phyloP scores from a whole-genome alignment of 2,329 filamentous ascomycete species.

The Cercospora sesami region DNA sequence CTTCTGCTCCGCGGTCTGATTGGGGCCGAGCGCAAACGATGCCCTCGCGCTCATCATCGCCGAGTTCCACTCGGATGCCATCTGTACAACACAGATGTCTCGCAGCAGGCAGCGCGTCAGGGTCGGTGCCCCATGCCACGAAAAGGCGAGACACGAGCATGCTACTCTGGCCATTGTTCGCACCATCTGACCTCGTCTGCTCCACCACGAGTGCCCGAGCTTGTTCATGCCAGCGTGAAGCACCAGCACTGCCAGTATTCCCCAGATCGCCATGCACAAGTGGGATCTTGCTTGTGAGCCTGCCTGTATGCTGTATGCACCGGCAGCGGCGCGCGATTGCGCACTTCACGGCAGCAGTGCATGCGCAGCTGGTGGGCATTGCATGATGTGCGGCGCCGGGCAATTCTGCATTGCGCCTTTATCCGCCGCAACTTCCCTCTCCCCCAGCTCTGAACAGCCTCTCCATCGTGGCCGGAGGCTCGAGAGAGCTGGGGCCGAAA shows the following conservation, averaged over 20 bases:
- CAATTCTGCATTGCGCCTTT: conserved; percentile 22
- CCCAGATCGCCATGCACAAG: conserved; percentile 27
- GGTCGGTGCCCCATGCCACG: conserved; percentile 22
- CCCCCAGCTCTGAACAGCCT: not conserved
- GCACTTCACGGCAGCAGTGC: conserved; percentile 26
- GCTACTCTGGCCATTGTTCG: conserved; percentile 22
- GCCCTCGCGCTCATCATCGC: conserved; percentile 18
- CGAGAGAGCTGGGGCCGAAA: not conserved
- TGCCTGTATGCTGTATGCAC: conserved; percentile 22
- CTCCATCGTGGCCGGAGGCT: not conserved
- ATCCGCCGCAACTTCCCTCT: conserved; percentile 16
- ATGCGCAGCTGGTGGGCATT: conserved; percentile 19
- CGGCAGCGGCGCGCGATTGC: conserved; percentile 26
- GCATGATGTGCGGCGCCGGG: conserved; percentile 22
- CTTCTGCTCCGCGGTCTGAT: conserved; percentile 21
- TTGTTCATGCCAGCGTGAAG: conserved; percentile 8
- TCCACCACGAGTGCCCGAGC: not conserved
- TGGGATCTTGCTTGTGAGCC: conserved; percentile 22
- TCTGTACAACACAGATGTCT: conserved; percentile 28
- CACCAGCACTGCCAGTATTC: conserved; percentile 15
- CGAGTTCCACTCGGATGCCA: conserved; percentile 19
- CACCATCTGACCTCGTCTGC: conserved; percentile 17
- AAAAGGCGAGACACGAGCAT: conserved; percentile 22
- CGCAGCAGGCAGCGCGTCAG: conserved; percentile 17
- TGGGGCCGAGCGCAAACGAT: conserved; percentile 25